Evolutionary conservation across 495 filamentous ascomycete genomes (phyloP).

Genomic region (Hypoxylon rickii): DNA sequence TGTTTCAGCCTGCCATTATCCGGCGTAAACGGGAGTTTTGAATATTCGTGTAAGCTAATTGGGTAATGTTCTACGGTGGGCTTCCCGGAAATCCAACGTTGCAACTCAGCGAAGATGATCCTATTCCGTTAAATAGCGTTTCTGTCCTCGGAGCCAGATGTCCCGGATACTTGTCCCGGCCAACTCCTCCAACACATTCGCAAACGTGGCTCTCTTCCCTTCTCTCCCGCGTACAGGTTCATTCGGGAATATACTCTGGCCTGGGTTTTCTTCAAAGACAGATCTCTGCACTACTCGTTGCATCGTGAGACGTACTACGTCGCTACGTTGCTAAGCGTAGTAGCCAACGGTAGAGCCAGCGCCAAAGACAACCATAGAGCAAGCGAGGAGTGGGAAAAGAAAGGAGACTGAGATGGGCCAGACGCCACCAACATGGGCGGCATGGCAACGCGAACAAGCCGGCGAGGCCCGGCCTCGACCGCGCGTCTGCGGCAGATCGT

Average conservation of each 20-base stretch:
- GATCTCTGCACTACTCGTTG: too few relatives aligned
- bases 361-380: too few relatives aligned
- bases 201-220: constrained; percentile 1
- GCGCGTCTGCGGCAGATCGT: constrained; percentile 43
- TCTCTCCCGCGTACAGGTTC: too few relatives aligned
- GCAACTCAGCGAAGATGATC: too few relatives aligned
- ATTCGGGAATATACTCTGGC: background rate
- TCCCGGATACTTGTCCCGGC: constrained; percentile 13
- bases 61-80: constrained; percentile 5
- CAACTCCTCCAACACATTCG: constrained; percentile 17
- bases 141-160: constrained; percentile 22
- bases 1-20: constrained; percentile 11
- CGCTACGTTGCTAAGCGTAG: too few relatives aligned
- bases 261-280: background rate
- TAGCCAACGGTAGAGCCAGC: too few relatives aligned
- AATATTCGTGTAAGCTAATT: constrained; percentile 21
- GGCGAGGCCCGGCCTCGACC: constrained; percentile 7
- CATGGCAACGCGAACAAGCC: constrained; percentile 16
- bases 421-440: constrained; percentile 2
- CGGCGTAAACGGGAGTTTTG: constrained; percentile 22
- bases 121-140: too few relatives aligned
- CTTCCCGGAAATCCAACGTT: constrained; percentile 13
- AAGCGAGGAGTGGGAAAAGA: background rate
- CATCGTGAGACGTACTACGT: too few relatives aligned
- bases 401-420: constrained; percentile 8